phyloP scores from a whole-genome alignment of 2,329 filamentous ascomycete species.

The Septoria linicola region DNA sequence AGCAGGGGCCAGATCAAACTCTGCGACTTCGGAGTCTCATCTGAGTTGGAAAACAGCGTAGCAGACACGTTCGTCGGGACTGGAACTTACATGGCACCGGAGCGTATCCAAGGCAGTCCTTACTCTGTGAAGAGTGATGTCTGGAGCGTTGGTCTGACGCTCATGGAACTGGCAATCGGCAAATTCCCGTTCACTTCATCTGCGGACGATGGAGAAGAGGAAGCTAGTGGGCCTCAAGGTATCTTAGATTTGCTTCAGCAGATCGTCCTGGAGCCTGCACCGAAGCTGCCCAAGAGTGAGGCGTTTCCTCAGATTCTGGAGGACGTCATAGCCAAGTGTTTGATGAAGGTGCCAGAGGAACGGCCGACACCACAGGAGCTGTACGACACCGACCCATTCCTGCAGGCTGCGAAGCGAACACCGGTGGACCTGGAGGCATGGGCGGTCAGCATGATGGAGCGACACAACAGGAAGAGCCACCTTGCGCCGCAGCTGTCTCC shows the following conservation, averaged over 20 bases:
- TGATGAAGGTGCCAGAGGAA: constrained; percentile 84
- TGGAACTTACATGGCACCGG: constrained; percentile 98
- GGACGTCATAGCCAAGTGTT: constrained; percentile 94
- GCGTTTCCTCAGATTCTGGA: constrained; percentile 94
- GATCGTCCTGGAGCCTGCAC: constrained; percentile 94
- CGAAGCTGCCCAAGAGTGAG: constrained; percentile 91
- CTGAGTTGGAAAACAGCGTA: constrained; percentile 95
- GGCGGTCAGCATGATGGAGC: constrained; percentile 91
- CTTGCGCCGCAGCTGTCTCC: constrained; percentile 78
- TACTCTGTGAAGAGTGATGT: constrained; percentile 99
- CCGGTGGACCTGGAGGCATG: constrained; percentile 91
- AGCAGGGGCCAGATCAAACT: constrained; percentile 93
- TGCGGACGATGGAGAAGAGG: constrained; percentile 70
- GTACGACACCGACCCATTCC: constrained; percentile 88
- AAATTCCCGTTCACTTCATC: constrained; percentile 94
- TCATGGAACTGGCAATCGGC: constrained; percentile 97
- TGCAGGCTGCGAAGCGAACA: constrained; percentile 93
- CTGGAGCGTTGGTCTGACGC: constrained; percentile 91
- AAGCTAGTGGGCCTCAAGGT: constrained; percentile 74
- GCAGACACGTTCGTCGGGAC: constrained; percentile 98
- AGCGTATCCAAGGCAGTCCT: constrained; percentile 93
- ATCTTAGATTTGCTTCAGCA: constrained; percentile 95
- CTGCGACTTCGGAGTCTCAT: constrained; percentile 98
- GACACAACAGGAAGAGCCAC: constrained; percentile 93
- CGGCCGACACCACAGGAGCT: constrained; percentile 91